Evolutionary conservation across 257 asterid genomes (phyloP), one percentile per base, ranked within the genome.

Genomic region (Scutellaria barbata): DNA sequence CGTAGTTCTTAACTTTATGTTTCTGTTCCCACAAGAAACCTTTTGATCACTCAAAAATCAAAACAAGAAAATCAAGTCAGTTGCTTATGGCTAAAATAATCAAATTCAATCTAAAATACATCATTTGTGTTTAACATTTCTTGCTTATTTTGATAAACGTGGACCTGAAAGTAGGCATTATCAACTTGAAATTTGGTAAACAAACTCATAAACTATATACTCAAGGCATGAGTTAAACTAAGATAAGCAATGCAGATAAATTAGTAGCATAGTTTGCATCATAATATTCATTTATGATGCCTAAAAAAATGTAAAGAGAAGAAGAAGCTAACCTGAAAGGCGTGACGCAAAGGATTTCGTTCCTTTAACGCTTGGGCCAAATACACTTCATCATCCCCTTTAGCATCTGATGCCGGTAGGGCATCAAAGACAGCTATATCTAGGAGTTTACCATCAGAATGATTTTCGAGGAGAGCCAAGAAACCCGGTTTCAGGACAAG

Each of bases 401-500:
- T 82, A 33, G 71, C 78, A 66, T 79, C 76, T 69, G 94, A 81
- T 68, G 84, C 46, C 1, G 82, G 88, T 42, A 81, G 85, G 75
- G 85, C 81, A 77, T 92, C 92, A 69, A 92, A 87, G 66, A 92
- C 80, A 66, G 85, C 73, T 80, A 92, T 90, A 77, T 92, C 98
- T 63, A 90, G 80, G 58, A 84, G 92, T 85, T 83, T 87, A 71
- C 83, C 55, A 63, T 86, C 92, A 69, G 83, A 87, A 73, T 92
- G 97, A 80, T 90, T 83, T 81, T 81, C 87, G 79, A 93, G 88
- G 75, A 93, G 84, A 66, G 96, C 97, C 84, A 93, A 76, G 92
- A 86, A 93, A 57, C 97, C 96, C 63, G 94, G 94, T 81, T 90
- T 93, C 74, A 90, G 79, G 61, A 93, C 92, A 66, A 90, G 92